Conservation (phyloP, 768 basidiomycete genomes). For the Boletellus ananas region DNA sequence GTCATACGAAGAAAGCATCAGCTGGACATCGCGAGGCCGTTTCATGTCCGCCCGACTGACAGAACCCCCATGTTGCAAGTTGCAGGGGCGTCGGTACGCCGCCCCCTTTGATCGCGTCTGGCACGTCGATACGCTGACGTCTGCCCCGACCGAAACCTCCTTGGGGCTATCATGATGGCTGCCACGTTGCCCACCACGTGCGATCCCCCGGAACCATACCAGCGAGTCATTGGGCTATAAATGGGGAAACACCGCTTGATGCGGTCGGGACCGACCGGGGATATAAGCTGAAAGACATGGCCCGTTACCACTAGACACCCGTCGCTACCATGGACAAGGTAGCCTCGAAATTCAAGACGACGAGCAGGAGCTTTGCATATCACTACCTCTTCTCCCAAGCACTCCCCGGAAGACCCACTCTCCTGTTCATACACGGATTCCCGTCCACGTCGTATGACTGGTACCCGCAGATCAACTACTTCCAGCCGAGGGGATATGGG, state of each 20-base stretch:
- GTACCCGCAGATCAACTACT: conserved; percentile 37
- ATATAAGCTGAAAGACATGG: conserved; percentile 13
- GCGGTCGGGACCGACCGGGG: conserved; percentile 7
- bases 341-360: conserved; percentile 32
- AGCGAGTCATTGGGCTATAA: too few species aligned
- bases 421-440: conserved; percentile 45
- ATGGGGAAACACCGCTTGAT: conserved; percentile 1
- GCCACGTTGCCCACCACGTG: too few species aligned
- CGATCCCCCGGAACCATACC: too few species aligned
- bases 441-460: conserved; percentile 42
- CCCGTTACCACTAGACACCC: background rate
- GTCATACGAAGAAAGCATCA: too few species aligned
- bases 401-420: conserved; percentile 30
- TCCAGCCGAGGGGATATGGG: conserved; percentile 40
- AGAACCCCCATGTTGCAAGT: too few species aligned
- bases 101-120: too few species aligned
- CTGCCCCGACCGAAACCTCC: too few species aligned
- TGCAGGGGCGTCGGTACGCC: too few species aligned
- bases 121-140: too few species aligned
- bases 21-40: too few species aligned
- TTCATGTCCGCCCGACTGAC: too few species aligned
- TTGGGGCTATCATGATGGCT: too few species aligned
- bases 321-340: conserved; percentile 23
- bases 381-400: conserved; percentile 33
- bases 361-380: conserved; percentile 33